Percentiles rank a stretch among this genome's conserved stretches.
These are phyloP conservation scores for Pleurozium schreberi DNA, from an alignment of 225 moss, liverwort and hornwort genomes.

Conservation along the genomic window DNA sequence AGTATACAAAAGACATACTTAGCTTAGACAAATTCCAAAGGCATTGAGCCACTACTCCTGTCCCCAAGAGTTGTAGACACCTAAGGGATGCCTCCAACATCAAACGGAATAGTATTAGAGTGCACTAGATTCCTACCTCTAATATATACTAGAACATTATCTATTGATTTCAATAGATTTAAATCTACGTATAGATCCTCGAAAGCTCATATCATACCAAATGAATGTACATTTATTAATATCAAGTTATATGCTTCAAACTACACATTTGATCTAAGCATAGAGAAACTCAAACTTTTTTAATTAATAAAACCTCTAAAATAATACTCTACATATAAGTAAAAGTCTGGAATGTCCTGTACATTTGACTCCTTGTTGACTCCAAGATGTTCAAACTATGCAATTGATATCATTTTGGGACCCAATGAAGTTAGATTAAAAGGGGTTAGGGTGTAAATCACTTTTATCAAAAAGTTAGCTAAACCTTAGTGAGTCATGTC, in stretches of 20 bases:
- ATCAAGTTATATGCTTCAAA: background rate
- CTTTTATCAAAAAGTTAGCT: background rate
- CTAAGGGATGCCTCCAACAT: conserved; percentile 6
- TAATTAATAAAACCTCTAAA: background rate
- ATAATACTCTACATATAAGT: background rate
- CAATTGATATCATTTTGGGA: background rate
- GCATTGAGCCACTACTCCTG: background rate
- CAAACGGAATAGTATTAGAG: conserved; percentile 4
- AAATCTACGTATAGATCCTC: background rate
- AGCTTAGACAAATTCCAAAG: conserved; percentile 5
- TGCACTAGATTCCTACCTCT: conserved; percentile 16
- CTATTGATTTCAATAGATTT: background rate
- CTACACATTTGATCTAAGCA: background rate
- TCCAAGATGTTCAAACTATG: background rate
- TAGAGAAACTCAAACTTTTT: background rate
- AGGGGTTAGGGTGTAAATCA: background rate
- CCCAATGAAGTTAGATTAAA: background rate
- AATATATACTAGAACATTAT: conserved; percentile 1
- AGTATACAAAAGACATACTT: background rate
- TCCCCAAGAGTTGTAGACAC: conserved; percentile 1
- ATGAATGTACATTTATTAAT: background rate
- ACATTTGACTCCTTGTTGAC: background rate
- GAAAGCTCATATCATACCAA: background rate
- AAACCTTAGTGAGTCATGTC: background rate
- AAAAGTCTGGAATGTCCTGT: background rate